Percentiles rank a stretch among this genome's conserved stretches.
Evolutionary conservation across 2,329 filamentous ascomycete species (phyloP).

Genomic region (Verticillium isaacii): DNA sequence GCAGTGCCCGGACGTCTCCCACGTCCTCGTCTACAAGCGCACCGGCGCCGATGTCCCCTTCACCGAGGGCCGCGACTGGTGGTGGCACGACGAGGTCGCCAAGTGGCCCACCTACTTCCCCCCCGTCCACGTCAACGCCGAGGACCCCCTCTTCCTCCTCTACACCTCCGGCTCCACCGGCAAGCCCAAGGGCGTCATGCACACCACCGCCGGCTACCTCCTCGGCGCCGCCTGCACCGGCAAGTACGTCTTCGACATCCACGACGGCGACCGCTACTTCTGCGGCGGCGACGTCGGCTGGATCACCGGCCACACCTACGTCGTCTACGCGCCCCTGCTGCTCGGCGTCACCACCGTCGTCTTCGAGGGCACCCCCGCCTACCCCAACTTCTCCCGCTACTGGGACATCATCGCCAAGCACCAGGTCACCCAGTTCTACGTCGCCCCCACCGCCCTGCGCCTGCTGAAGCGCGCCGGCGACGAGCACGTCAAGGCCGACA

Average conservation of each 20-base stretch:
- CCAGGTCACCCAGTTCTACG: slow-evolving; percentile 95
- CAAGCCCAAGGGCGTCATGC: slow-evolving; percentile 98
- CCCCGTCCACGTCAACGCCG: slow-evolving; percentile 83
- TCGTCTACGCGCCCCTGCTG: slow-evolving; percentile 91
- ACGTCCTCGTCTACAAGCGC: slow-evolving; percentile 89
- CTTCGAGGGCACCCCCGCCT: slow-evolving; percentile 95
- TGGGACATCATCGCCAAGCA: slow-evolving; percentile 98
- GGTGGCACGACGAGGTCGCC: slow-evolving; percentile 98
- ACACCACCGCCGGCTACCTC: slow-evolving; percentile 94
- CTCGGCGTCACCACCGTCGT: slow-evolving; percentile 93
- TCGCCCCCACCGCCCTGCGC: slow-evolving; percentile 89
- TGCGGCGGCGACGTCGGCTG: slow-evolving; percentile 97
- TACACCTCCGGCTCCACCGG: slow-evolving; percentile 98
- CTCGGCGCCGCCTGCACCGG: slow-evolving; percentile 87
- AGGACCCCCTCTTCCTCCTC: slow-evolving; percentile 94
- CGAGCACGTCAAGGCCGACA: slow-evolving; percentile 82
- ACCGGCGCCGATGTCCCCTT: slow-evolving; percentile 90
- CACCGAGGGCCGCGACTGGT: slow-evolving; percentile 83
- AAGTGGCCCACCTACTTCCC: slow-evolving; percentile 94
- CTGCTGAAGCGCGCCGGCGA: slow-evolving; percentile 93
- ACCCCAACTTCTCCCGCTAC: slow-evolving; percentile 96
- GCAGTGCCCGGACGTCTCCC: slow-evolving; percentile 84
- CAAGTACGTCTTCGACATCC: slow-evolving; percentile 99
- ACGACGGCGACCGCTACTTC: slow-evolving; percentile 90
- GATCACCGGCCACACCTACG: slow-evolving; percentile 98